Evolutionary conservation across 257 asterid genomes (phyloP), one percentile per base, ranked within the genome.

Genomic region (Nicotiana sylvestris): DNA sequence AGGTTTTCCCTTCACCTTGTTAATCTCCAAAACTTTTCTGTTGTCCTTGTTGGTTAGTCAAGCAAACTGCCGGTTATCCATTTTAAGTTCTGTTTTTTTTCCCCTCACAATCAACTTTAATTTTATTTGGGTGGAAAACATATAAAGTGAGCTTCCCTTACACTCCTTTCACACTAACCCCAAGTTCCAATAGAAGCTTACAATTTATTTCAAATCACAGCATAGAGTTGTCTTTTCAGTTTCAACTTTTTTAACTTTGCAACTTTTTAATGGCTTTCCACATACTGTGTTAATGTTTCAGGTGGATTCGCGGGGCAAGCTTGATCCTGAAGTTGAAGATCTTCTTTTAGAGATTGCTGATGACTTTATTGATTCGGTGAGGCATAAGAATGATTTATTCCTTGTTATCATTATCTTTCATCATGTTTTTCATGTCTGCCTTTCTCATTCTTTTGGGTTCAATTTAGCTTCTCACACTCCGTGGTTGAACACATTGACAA

Each of bases 261-360:
- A 27, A 51, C 46, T 51, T 74, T 72, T 76, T 29, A 76, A 51
- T 43, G 15, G 12, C 29, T 49, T 74, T 76, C 39, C 80, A 51
- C 64, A 27, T 51, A 13, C n/a, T 49, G 29, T 46, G 82, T 78
- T 66, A 65, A 33, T 85, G 89, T 85, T 83, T 85, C 92, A 94
- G 98, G 82, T 96, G 89, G 92, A 89, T 89, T 11, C 87, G 5
- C 87, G 85, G 84, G 97, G 81, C 82, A 92, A 78, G 85, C 51
- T 96, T 91, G 97, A 91, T 84, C 94, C 98, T 43, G 94, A 91
- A 78, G 94, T 94, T 77, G 99, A 94, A 92, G 97, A 90, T 77
- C 84, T 89, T 76, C 92, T 96, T 79, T 84, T 93, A 85, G 97
- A 90, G 91, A 64, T 93, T 68, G 97, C 98, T 39, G 98, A 96